Evolutionary conservation across 225 moss, liverwort and hornwort species (phyloP).

Genomic region (Ulota crispa): DNA sequence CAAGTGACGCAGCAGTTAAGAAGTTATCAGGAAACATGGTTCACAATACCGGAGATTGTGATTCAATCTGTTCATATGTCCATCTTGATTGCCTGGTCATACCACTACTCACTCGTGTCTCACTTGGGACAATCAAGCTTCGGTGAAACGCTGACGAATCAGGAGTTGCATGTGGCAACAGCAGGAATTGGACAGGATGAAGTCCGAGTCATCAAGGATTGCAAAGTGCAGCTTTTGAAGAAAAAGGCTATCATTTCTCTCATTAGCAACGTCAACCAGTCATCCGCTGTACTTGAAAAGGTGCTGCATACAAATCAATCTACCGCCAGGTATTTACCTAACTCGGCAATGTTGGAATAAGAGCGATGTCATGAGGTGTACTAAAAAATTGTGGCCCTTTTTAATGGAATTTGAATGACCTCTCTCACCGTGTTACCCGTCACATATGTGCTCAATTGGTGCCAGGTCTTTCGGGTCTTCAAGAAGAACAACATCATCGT

Average conservation of each 20-base stretch:
- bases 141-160: neutral
- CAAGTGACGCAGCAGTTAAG: neutral
- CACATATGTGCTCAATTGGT: neutral
- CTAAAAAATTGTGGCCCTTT: neutral
- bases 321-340: neutral
- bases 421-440: neutral
- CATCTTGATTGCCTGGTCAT: neutral
- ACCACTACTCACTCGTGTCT: neutral
- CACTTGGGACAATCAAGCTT: neutral
- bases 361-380: neutral
- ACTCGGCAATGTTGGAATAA: neutral
- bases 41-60: neutral
- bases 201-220: slow-evolving; percentile 69
- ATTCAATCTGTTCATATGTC: neutral
- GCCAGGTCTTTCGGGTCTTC: slow-evolving; percentile 86
- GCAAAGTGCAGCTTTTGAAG: slow-evolving; percentile 78
- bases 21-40: neutral
- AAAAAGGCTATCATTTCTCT: slow-evolving; percentile 86
- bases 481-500: slow-evolving; percentile 73
- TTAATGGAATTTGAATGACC: neutral
- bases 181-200: slow-evolving; percentile 84
- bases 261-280: slow-evolving; percentile 90
- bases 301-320: slow-evolving; percentile 19
- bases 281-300: slow-evolving; percentile 87
- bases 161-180: slow-evolving; percentile 33